Conservation (phyloP, 352 stramenopile species). For the Thraustochytrium striatum region DNA sequence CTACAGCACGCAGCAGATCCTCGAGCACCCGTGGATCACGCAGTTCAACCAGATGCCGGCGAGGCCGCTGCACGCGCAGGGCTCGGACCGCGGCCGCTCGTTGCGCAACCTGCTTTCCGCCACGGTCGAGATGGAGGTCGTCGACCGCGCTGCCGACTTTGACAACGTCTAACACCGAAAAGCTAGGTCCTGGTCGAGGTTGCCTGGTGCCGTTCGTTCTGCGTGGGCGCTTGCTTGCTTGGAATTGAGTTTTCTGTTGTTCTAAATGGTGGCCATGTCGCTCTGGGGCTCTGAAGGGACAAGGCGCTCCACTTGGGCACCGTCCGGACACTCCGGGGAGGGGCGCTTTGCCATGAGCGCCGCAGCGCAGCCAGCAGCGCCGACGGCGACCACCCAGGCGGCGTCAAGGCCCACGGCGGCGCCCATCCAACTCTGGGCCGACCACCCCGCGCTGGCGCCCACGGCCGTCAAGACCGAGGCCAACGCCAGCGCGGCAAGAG, state of each 20-base stretch:
- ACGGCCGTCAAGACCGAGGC: background rate
- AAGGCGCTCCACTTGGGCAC: too few species aligned
- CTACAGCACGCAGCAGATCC: constrained; percentile 64
- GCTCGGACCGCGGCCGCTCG: background rate
- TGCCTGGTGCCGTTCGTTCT: too few species aligned
- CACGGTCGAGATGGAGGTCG: background rate
- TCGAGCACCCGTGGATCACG: constrained; percentile 75
- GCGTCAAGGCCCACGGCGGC: background rate
- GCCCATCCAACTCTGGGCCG: background rate
- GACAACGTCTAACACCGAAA: constrained; percentile 44
- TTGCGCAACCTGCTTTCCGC: constrained; percentile 23
- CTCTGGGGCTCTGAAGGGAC: too few species aligned
- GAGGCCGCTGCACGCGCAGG: constrained; percentile 1
- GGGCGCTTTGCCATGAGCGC: too few species aligned
- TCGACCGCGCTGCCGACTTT: constrained; percentile 23
- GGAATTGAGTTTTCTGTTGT: too few species aligned
- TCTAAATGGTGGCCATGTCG: too few species aligned
- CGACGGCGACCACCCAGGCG: too few species aligned
- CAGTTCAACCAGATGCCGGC: constrained; percentile 34
- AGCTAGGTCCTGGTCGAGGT: too few species aligned
- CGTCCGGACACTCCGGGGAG: too few species aligned
- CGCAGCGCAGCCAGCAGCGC: too few species aligned
- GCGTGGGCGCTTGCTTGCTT: too few species aligned
- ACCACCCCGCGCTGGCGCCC: background rate
- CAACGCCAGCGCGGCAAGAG: background rate